A percentile compares a stretch with the other conserved stretches of the same genome.
These are phyloP conservation scores for Nemania sp. DNA, from an alignment of 2,329 filamentous ascomycete genomes.

Conservation along the genomic window DNA sequence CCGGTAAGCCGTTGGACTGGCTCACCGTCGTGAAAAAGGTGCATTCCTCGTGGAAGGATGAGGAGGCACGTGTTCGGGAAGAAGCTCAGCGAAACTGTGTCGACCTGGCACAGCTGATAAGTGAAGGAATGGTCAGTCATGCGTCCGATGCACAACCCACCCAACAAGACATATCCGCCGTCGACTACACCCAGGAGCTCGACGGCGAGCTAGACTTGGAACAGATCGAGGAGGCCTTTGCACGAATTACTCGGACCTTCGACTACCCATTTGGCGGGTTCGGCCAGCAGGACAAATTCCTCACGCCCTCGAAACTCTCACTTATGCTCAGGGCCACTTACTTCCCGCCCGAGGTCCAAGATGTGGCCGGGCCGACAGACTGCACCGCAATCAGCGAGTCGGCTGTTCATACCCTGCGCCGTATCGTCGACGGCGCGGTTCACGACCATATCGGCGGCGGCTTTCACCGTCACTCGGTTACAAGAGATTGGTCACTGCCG, in stretches of 20 bases:
- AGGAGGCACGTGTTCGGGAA: conserved; percentile 79
- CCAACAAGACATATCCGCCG: conserved; percentile 7
- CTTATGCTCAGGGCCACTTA: conserved; percentile 78
- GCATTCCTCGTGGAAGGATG: conserved; percentile 74
- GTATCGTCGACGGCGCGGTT: conserved; percentile 65
- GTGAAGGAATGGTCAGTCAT: conserved; percentile 65
- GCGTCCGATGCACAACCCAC: conserved; percentile 25
- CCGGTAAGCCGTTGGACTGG: conserved; percentile 73
- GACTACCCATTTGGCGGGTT: conserved; percentile 83
- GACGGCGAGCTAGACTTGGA: conserved; percentile 80
- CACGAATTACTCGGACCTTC: conserved; percentile 79
- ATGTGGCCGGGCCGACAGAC: conserved; percentile 86
- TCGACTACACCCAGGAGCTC: conserved; percentile 49
- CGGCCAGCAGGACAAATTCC: conserved; percentile 81
- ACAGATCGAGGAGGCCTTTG: conserved; percentile 85
- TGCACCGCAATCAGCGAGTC: conserved; percentile 75
- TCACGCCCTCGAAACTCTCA: conserved; percentile 81
- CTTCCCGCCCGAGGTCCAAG: conserved; percentile 73
- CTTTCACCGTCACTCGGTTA: conserved; percentile 80
- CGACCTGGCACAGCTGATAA: conserved; percentile 84
- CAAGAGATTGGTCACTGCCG: conserved; percentile 87
- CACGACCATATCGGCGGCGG: conserved; percentile 62
- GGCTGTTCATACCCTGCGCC: conserved; percentile 77
- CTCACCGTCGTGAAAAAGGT: conserved; percentile 83
- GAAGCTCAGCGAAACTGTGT: conserved; percentile 82